phyloP scores from a whole-genome alignment of 345 rosid genomes.

The Erodium maritimum region DNA sequence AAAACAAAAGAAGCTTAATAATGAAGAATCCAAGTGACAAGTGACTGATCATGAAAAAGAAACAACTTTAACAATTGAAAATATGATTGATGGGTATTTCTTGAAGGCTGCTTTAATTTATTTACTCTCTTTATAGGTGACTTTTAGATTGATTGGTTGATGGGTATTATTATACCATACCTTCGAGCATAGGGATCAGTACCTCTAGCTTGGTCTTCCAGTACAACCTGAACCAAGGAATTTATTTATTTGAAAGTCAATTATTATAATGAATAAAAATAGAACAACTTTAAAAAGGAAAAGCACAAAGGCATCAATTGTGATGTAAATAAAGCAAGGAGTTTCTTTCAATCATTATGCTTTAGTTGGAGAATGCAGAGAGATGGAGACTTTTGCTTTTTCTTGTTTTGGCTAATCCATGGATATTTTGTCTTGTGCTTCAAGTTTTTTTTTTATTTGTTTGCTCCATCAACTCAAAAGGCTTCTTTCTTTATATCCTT shows the following conservation, averaged over 20 bases:
- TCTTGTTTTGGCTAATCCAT: slow-evolving; percentile 38
- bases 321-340: slow-evolving; percentile 18
- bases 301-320: slow-evolving; percentile 28
- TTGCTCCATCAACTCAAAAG: slow-evolving; percentile 8
- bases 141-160: slow-evolving; percentile 17
- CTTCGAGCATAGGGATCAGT: slow-evolving; percentile 18
- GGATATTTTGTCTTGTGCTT: slow-evolving; percentile 15
- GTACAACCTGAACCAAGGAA: too few relatives aligned
- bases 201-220: too few relatives aligned
- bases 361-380: slow-evolving; percentile 6
- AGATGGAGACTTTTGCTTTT: slow-evolving; percentile 5
- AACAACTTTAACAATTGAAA: slow-evolving; percentile 9
- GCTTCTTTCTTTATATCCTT: slow-evolving; percentile 16
- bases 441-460: slow-evolving; percentile 18
- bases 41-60: slow-evolving; percentile 27
- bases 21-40: slow-evolving; percentile 28
- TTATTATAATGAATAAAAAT: too few relatives aligned
- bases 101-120: slow-evolving; percentile 5
- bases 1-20: slow-evolving; percentile 15
- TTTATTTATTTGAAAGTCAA: too few relatives aligned
- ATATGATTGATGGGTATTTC: slow-evolving; percentile 13
- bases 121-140: slow-evolving; percentile 7
- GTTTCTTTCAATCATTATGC: slow-evolving; percentile 5
- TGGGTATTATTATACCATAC: slow-evolving; percentile 19
- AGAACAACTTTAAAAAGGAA: slow-evolving; percentile 20